Evolutionary conservation across 164 flowering plant genomes (phyloP).

Genomic region (Macadamia integrifolia): DNA sequence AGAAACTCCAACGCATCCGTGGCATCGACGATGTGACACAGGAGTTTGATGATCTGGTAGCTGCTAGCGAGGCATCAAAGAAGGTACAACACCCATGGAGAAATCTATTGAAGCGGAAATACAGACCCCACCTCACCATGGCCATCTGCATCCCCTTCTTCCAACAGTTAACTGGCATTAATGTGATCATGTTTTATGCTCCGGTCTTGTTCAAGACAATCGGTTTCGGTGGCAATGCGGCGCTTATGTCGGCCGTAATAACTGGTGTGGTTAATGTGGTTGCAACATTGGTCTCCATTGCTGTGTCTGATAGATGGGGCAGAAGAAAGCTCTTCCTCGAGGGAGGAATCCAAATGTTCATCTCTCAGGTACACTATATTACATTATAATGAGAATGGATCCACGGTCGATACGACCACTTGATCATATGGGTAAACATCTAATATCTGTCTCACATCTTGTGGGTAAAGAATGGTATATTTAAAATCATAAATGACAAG

Average conservation of each 20-base stretch:
- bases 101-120: constrained; percentile 15
- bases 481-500: no score
- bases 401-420: no score
- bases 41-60: constrained; percentile 14
- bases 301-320: constrained; percentile 18
- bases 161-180: constrained; percentile 31
- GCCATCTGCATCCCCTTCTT: constrained; percentile 26
- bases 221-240: constrained; percentile 20
- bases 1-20: constrained; percentile 21
- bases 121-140: constrained; percentile 28
- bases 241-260: constrained; percentile 25
- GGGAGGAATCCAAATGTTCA: constrained; percentile 28
- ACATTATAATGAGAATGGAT: no score
- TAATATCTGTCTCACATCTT: no score
- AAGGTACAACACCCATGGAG: constrained; percentile 21
- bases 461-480: no score
- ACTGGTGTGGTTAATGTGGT: constrained; percentile 16
- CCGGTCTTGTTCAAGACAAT: constrained; percentile 25
- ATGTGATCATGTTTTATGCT: constrained; percentile 27
- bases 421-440: no score
- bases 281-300: constrained; percentile 16
- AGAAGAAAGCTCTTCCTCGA: constrained; percentile 14
- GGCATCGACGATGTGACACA: constrained; percentile 16
- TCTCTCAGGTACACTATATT: constrained; percentile 17
- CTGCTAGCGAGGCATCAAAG: constrained; percentile 21